These are phyloP conservation scores for Saprolegnia diclina DNA, from an alignment of 352 stramenopile genomes.

Conservation along the genomic window DNA sequence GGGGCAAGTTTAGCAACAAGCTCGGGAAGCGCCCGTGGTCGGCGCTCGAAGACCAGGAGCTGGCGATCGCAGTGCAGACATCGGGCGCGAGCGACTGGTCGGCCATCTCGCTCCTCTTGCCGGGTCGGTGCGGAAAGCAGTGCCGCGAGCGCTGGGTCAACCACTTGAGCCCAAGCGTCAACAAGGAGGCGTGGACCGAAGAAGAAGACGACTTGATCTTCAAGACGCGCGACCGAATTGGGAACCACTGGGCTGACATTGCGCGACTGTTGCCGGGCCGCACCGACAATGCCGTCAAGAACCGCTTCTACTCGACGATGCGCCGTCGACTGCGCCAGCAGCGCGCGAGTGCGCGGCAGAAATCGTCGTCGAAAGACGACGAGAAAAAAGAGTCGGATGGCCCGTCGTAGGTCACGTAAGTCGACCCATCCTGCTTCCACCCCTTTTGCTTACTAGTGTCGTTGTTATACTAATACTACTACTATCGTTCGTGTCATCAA, in stretches of 20 bases:
- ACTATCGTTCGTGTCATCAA: too few relatives aligned
- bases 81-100: constrained; percentile 85
- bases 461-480: too few relatives aligned
- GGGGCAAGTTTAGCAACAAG: constrained; percentile 47
- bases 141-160: constrained; percentile 97
- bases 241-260: constrained; percentile 98
- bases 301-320: constrained; percentile 88
- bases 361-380: constrained; percentile 16
- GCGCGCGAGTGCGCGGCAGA: constrained; percentile 31
- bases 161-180: constrained; percentile 92
- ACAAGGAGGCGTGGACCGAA: constrained; percentile 90
- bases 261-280: constrained; percentile 90
- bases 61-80: constrained; percentile 48
- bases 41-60: constrained; percentile 48
- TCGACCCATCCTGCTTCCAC: background rate
- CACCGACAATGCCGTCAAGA: constrained; percentile 97
- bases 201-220: constrained; percentile 90
- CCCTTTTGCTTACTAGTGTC: too few relatives aligned
- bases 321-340: constrained; percentile 55
- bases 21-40: constrained; percentile 66
- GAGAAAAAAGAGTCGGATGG: constrained; percentile 3
- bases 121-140: constrained; percentile 93
- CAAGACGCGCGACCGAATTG: constrained; percentile 64
- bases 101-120: constrained; percentile 88
- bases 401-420: constrained; percentile 6